These are phyloP conservation scores for Fusarium brevicatenulatum DNA, from an alignment of 2,329 filamentous ascomycete species.

Conservation along the genomic window DNA sequence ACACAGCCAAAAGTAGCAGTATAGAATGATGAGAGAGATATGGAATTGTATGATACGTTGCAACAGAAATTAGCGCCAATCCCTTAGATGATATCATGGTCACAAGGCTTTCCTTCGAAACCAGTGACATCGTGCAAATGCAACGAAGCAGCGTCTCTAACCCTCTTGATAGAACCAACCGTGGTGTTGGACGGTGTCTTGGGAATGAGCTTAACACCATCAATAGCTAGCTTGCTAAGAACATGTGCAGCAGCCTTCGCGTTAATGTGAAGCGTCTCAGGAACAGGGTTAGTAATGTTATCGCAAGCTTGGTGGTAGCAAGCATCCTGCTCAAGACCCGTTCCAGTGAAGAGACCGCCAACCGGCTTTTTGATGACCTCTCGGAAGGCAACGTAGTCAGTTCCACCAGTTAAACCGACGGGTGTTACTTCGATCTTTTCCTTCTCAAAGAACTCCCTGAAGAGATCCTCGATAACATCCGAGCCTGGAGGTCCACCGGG, in stretches of 20 bases:
- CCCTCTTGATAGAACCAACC: conserved; percentile 24
- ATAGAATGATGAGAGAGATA: fast-evolving
- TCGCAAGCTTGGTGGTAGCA: conserved; percentile 53
- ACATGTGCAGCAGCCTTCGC: conserved; percentile 60
- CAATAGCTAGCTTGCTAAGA: conserved; percentile 40
- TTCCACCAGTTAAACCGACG: conserved; percentile 55
- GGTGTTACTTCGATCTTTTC: conserved; percentile 48
- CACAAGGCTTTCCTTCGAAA: conserved; percentile 34
- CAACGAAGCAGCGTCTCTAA: conserved; percentile 30
- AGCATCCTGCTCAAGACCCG: conserved; percentile 39
- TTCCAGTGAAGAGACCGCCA: conserved; percentile 68
- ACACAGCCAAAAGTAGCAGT: fast-evolving
- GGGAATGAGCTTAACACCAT: conserved; percentile 39
- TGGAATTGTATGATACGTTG: neutral
- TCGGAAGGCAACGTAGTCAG: conserved; percentile 70
- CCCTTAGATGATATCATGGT: conserved; percentile 39
- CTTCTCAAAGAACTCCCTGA: conserved; percentile 46
- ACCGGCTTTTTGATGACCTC: conserved; percentile 62
- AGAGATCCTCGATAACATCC: conserved; percentile 48
- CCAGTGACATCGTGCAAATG: conserved; percentile 31
- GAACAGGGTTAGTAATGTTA: conserved; percentile 51
- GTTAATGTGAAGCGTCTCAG: conserved; percentile 47
- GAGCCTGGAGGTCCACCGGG: conserved; percentile 50
- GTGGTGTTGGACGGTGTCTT: conserved; percentile 38
- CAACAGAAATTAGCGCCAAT: fast-evolving